Evolutionary conservation across 1,284 basidiomycete genomes (phyloP).

Genomic region (Ganoderma boninense): DNA sequence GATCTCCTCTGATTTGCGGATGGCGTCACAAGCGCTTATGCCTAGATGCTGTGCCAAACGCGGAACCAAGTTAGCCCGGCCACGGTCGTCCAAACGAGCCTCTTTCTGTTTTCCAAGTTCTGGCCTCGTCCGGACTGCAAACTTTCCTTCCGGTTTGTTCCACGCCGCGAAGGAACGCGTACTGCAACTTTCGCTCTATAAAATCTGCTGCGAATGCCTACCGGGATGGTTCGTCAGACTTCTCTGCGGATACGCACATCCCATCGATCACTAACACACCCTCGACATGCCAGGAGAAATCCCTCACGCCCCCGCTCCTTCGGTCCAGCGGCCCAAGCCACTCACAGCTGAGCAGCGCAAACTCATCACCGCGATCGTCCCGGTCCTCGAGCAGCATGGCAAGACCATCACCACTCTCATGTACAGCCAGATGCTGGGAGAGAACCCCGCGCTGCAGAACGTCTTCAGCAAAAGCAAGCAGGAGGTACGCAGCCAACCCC

Average conservation of each 20-base stretch:
- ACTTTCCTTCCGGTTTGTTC: background rate
- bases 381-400: slow-evolving; percentile 35
- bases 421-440: slow-evolving; percentile 37
- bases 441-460: slow-evolving; percentile 34
- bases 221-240: background rate
- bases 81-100: too few relatives aligned
- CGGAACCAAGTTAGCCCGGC: background rate
- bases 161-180: background rate
- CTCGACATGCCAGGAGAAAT: background rate
- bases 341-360: slow-evolving; percentile 36
- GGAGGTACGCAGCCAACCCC: slow-evolving; percentile 21
- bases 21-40: background rate
- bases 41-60: background rate
- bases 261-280: background rate
- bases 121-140: background rate
- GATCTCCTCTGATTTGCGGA: background rate
- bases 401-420: slow-evolving; percentile 31
- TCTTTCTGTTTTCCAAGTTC: background rate
- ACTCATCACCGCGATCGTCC: slow-evolving; percentile 35
- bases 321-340: slow-evolving; percentile 27
- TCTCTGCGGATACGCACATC: background rate
- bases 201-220: background rate
- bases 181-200: background rate
- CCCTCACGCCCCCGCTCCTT: background rate
- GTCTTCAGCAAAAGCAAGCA: slow-evolving; percentile 39